Base-by-base conservation (phyloP, 2,329 filamentous ascomycete species). In the Arachnopeziza araneosa region DNA sequence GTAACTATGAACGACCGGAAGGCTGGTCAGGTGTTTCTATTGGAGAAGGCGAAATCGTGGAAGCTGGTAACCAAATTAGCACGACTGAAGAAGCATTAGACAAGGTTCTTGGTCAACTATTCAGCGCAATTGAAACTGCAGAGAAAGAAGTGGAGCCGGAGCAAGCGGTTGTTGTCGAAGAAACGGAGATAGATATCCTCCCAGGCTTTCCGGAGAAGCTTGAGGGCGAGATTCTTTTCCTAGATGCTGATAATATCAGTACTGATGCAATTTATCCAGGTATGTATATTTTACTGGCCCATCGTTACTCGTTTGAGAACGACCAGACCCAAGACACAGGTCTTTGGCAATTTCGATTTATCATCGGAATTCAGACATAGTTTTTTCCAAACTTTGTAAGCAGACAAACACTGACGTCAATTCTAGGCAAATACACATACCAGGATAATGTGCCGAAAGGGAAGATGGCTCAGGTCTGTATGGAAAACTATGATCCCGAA, bases 181-280 rank as follows among this genome's bases (percentile, higher is more conserved):
- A 68, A 26, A 55, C 74, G 36, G 69, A 75, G 59, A 93, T 88
- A 0, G 85, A 93, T 22, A 84, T 96, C 57, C 83, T 93, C 1
- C 89, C 91, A 0, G 92, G 92, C 44, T 97, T 98, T 73, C 92
- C 93, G 0, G 88, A 92, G 67, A 86, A 85, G 63, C 85, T 98
- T 17, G 79, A 81, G 9, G 93, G 93, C 23, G 91, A 97, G 74
- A 96, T 98, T 60, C 80, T 96, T 53, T 96, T 95, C 75, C 90
- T 85, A 71, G 90, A 96, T 69, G 85, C 83, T 0, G 89, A 92
- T 72, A 96, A 96, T 75, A 85, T 97, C 72, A 90, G 95, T 76
- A 98, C 93, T 0, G 93, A 98, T 70, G 87, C 83, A 57, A 96
- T 98, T 73, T 98, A 98, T 74, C 89, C 92, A 0, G 91, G 90